Percentiles rank a stretch among this genome's conserved stretches.
Evolutionary conservation across 352 stramenopile species (phyloP).

Genomic region (Peronosclerospora sorghi): DNA sequence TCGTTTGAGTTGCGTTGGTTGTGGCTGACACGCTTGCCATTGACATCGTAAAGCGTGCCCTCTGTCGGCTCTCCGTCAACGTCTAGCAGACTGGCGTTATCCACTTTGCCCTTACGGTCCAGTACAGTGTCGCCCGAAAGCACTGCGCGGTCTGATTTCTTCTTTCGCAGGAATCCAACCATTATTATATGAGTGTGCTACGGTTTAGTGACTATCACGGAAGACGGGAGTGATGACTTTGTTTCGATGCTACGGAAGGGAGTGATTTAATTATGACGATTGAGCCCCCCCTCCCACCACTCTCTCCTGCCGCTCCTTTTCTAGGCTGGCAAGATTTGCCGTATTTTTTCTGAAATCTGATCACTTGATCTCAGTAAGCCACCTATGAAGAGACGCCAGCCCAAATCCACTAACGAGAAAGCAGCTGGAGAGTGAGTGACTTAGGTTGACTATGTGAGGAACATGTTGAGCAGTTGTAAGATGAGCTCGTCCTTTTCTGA

Average conservation of each 20-base stretch:
- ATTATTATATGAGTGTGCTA: conserved; percentile 17
- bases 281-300: conserved; percentile 13
- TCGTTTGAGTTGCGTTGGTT: conserved; percentile 50
- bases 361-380: conserved; percentile 7
- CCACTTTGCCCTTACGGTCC: conserved; percentile 76
- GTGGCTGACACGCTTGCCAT: conserved; percentile 28
- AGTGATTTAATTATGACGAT: conserved; percentile 25
- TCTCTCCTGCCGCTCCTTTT: conserved; percentile 20
- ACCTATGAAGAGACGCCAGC: conserved; percentile 15
- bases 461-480: neutral
- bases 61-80: conserved; percentile 69
- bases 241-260: conserved; percentile 2
- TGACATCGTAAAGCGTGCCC: conserved; percentile 56
- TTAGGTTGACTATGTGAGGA: conserved; percentile 7
- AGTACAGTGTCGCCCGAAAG: conserved; percentile 64
- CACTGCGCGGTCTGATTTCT: conserved; percentile 64
- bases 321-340: conserved; percentile 20
- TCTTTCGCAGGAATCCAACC: conserved; percentile 80
- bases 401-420: conserved; percentile 17
- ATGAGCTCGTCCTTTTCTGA: neutral
- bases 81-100: conserved; percentile 73
- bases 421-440: conserved; percentile 15
- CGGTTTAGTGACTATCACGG: conserved; percentile 1
- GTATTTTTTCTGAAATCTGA: conserved; percentile 15
- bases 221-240: conserved; percentile 1